Percentiles rank a stretch among this genome's conserved stretches.
phyloP scores from a whole-genome alignment of 129 eudicot genomes.

The Tanacetum coccineum region DNA sequence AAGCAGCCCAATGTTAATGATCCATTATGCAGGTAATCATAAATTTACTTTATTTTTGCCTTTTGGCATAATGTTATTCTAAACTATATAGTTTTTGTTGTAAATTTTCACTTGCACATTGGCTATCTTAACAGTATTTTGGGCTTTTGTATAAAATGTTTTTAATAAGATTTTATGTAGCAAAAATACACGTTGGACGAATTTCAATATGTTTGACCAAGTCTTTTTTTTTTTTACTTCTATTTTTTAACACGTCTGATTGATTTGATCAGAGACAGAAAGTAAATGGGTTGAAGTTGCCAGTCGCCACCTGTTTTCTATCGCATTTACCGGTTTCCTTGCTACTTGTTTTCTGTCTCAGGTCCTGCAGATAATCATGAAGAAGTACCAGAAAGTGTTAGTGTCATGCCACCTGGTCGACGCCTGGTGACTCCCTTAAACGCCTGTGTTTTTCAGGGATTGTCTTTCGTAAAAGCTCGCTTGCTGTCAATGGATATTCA shows the following conservation, averaged over 20 bases:
- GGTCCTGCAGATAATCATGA: conserved; percentile 48
- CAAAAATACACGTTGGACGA: background rate
- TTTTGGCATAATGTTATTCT: background rate
- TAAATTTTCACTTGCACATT: background rate
- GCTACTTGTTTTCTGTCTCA: conserved; percentile 20
- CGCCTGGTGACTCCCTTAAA: conserved; percentile 81
- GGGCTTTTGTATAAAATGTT: background rate
- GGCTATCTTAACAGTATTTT: background rate
- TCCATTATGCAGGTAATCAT: conserved; percentile 86
- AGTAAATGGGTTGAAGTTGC: background rate
- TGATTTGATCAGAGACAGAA: background rate
- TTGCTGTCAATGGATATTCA: conserved; percentile 91
- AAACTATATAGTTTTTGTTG: background rate
- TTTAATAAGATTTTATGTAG: background rate
- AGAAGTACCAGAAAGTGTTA: conserved; percentile 39
- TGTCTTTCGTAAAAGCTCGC: conserved; percentile 89
- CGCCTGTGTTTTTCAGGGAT: conserved; percentile 81
- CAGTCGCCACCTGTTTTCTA: background rate
- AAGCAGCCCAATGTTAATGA: conserved; percentile 75
- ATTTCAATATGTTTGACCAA: background rate
- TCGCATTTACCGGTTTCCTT: background rate
- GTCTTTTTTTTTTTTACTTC: no score
- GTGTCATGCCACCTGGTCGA: conserved; percentile 70
- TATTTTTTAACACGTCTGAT: no score
- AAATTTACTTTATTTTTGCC: background rate